Percentiles rank a stretch among this genome's conserved stretches.
These are phyloP conservation scores for Spathaspora sp. DNA, from an alignment of 805 yeast genomes.

Conservation along the genomic window DNA sequence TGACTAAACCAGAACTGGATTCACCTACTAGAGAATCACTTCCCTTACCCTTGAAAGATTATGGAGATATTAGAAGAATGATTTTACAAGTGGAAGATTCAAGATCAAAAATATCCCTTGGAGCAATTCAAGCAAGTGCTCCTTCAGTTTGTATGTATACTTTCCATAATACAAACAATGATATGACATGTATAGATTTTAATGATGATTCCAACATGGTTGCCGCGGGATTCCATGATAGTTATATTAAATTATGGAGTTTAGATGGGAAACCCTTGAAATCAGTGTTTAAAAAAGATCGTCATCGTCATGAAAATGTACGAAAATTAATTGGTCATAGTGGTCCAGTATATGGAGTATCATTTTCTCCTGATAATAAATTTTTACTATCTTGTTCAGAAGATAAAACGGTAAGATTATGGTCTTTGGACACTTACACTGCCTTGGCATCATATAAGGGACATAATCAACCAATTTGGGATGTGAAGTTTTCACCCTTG, in stretches of 20 bases:
- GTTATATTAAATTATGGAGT: conserved; percentile 88
- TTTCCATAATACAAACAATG: conserved; percentile 90
- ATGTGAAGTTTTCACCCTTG: conserved; percentile 87
- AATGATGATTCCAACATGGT: conserved; percentile 82
- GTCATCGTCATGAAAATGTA: conserved; percentile 42
- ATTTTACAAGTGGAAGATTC: conserved; percentile 79
- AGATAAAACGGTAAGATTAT: conserved; percentile 85
- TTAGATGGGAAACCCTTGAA: conserved; percentile 84
- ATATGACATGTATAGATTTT: conserved; percentile 80
- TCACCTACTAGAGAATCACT: conserved; percentile 72
- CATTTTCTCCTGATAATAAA: conserved; percentile 87
- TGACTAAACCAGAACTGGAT: conserved; percentile 52
- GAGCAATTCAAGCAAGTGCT: conserved; percentile 65
- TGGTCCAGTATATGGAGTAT: conserved; percentile 88
- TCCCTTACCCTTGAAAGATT: conserved; percentile 84
- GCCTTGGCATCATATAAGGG: conserved; percentile 93
- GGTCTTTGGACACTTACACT: conserved; percentile 91
- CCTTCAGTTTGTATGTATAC: conserved; percentile 98
- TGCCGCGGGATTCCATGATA: conserved; percentile 94
- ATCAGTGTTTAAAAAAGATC: conserved; percentile 55
- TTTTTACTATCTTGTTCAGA: conserved; percentile 81
- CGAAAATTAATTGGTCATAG: conserved; percentile 82
- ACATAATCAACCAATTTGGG: conserved; percentile 97
- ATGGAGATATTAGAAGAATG: conserved; percentile 75
- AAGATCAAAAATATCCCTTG: conserved; percentile 67